Evolutionary conservation across 306 rosid genomes (phyloP), one percentile per base, ranked within the genome.

Genomic region (Betula pendula): DNA sequence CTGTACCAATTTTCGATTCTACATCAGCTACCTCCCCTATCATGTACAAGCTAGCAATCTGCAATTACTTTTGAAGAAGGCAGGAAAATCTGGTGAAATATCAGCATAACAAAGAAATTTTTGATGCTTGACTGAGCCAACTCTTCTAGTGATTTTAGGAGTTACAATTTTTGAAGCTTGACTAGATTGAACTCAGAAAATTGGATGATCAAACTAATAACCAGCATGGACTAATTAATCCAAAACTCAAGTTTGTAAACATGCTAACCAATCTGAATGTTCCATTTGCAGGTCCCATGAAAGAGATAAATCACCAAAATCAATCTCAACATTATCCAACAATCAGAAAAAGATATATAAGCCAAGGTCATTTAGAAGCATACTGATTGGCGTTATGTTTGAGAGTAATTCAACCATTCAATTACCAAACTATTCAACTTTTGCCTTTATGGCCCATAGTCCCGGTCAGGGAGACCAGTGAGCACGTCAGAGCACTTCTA

Each of bases 271-370:
- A 35, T 65, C 70, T 35, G 8, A n/a, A 65, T 38, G 48, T 63
- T 48, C 20, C 31, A n/a, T 48, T 62, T 63, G 72, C 33, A 63
- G 62, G 71, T 6, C 79, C 72, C 48, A 38, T 38, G 16, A 29
- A 27, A 20, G 59, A 48, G 59, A 16, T 8, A 60, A 45, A 43
- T 12, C 58, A 38, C 25, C 44, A 17, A 38, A 65, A 19, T 22
- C 13, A 56, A 35, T 17, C 27, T 35, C 47, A 35, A 38, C 17
- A 35, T 38, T 35, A 65, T 38, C 27, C 29, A 43, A 59, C 2
- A 27, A 29, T 14, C 60, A 65, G 2, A 22, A 65, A 49, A 48
- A 7, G 4, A 4, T 22, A 33, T 43, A 42, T 8, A 19, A 19
- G 47, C 52, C 51, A 55, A 7, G 9, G 42, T 2, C 48, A 75